Evolutionary conservation across 305 asterid species (phyloP).

Genomic region (Fraxinus angustifolia): DNA sequence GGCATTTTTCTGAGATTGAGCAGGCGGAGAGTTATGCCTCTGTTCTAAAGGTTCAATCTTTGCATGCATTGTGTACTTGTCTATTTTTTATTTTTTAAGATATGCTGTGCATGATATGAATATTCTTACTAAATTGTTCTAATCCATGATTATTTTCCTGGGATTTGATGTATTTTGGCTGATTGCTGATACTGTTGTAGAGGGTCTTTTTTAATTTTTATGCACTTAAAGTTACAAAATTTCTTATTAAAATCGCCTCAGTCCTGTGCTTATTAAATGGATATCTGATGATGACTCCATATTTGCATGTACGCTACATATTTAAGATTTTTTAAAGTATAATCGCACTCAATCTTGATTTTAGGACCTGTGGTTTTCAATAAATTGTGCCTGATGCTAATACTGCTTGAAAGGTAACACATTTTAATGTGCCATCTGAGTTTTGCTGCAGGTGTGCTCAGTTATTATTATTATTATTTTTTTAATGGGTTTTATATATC

Average conservation of each 20-base stretch:
- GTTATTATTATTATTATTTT: background rate
- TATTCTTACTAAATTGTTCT: background rate
- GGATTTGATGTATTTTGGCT: background rate
- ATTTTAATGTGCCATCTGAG: background rate
- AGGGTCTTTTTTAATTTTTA: background rate
- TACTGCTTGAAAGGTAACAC: background rate
- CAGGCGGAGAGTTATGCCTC: constrained; percentile 79
- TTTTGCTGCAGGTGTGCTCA: background rate
- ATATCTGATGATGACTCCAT: background rate
- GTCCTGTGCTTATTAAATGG: background rate
- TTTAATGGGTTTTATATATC: background rate
- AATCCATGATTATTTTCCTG: background rate
- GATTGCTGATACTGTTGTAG: constrained; percentile 10
- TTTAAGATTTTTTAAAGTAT: background rate
- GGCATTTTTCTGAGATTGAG: constrained; percentile 82
- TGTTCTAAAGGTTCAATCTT: constrained; percentile 58
- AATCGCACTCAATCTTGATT: background rate
- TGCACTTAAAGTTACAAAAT: background rate
- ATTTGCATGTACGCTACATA: background rate
- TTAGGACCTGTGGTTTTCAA: background rate
- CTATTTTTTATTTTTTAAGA: background rate
- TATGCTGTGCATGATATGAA: background rate
- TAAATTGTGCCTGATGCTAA: background rate
- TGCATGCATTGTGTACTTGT: background rate
- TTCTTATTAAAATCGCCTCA: background rate